Conservation (phyloP, 345 rosid species). For the Dovyalis caffra region DNA sequence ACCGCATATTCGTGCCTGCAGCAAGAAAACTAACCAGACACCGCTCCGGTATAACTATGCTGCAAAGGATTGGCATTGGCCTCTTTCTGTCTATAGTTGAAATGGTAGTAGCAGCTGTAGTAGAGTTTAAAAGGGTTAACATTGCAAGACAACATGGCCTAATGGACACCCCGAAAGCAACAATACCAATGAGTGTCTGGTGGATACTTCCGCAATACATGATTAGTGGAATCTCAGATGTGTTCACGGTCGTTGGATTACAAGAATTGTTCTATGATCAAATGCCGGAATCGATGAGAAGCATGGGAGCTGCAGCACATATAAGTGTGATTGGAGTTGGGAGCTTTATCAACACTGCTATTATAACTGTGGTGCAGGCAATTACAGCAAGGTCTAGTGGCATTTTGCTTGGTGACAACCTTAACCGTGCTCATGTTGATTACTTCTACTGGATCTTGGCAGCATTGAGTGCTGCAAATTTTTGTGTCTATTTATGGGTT, state of each 20-base stretch:
- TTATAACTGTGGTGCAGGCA: conserved; percentile 53
- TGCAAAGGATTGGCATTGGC: conserved; percentile 79
- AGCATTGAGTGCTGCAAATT: conserved; percentile 51
- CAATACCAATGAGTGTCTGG: conserved; percentile 69
- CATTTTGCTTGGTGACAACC: conserved; percentile 66
- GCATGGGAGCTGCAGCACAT: conserved; percentile 78
- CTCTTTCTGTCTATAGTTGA: conserved; percentile 53
- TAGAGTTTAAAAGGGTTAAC: conserved; percentile 62
- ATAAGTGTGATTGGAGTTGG: conserved; percentile 68
- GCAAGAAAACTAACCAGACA: conserved; percentile 59
- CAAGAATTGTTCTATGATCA: conserved; percentile 89
- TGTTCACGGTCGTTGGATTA: conserved; percentile 69
- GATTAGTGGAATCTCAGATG: conserved; percentile 57
- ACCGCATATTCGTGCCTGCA: conserved; percentile 57
- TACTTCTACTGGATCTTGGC: conserved; percentile 74
- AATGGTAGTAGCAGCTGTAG: conserved; percentile 60
- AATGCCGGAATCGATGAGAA: conserved; percentile 80
- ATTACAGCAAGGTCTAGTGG: conserved; percentile 37
- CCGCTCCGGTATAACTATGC: conserved; percentile 71
- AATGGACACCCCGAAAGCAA: conserved; percentile 45
- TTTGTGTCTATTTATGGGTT: conserved; percentile 46
- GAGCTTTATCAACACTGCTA: conserved; percentile 60
- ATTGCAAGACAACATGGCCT: conserved; percentile 54
- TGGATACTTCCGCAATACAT: conserved; percentile 89
- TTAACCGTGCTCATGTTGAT: conserved; percentile 62